Percentiles rank a stretch among this genome's conserved stretches.
phyloP scores from a whole-genome alignment of 306 rosid genomes.

The Quercus aquifolioides region DNA sequence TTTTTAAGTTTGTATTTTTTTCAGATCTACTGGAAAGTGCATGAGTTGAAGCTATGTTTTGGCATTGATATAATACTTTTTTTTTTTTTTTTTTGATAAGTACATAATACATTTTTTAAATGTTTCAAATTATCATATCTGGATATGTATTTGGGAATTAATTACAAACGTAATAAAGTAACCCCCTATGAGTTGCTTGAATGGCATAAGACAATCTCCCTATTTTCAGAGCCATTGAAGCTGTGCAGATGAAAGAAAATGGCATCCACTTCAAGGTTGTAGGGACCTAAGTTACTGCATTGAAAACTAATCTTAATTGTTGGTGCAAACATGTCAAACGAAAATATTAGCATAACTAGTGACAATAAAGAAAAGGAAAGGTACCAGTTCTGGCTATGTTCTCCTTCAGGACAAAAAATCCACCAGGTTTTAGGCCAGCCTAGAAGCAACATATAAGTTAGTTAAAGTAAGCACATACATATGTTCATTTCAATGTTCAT shows the following conservation, averaged over 20 bases:
- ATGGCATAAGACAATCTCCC: neutral
- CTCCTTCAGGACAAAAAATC: conserved; percentile 85
- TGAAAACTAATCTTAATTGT: neutral
- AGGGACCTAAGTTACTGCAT: neutral
- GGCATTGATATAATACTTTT: neutral
- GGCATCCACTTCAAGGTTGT: neutral
- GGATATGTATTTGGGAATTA: neutral
- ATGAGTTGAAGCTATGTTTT: neutral
- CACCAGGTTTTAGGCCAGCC: conserved; percentile 91
- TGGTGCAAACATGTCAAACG: conserved; percentile 12
- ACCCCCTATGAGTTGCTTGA: neutral
- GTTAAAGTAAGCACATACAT: neutral
- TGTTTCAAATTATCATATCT: neutral
- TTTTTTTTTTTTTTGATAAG: neutral
- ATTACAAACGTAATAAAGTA: neutral
- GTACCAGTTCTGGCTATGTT: conserved; percentile 83
- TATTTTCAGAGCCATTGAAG: neutral
- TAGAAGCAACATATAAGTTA: conserved; percentile 32
- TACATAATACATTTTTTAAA: neutral
- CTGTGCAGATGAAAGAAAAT: neutral
- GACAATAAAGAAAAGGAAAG: conserved; percentile 5
- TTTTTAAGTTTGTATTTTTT: neutral
- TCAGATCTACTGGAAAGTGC: neutral
- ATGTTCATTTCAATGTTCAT: neutral
- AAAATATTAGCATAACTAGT: conserved; percentile 13